Conservation (phyloP, 2,329 filamentous ascomycete genomes). For the Curvularia hawaiiensis region DNA sequence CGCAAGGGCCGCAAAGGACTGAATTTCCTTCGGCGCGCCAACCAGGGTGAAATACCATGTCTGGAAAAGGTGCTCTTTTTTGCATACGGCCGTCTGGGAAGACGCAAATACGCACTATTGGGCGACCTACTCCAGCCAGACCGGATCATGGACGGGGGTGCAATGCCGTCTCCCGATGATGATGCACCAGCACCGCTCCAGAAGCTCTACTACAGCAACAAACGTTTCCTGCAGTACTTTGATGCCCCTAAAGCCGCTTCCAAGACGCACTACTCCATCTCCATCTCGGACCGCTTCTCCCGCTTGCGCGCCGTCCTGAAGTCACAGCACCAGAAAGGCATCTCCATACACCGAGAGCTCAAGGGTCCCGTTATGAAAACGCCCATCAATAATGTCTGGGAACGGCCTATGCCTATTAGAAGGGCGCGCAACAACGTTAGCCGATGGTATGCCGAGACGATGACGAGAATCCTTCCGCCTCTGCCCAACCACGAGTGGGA, state of each 20-base stretch:
- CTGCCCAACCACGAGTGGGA: conserved; percentile 53
- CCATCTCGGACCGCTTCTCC: conserved; percentile 39
- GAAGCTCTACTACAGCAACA: conserved; percentile 43
- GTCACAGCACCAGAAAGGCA: conserved; percentile 28
- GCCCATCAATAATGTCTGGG: conserved; percentile 54
- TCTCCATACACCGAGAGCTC: conserved; percentile 28
- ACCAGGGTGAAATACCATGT: conserved; percentile 58
- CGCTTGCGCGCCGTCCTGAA: conserved; percentile 37
- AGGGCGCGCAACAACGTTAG: conserved; percentile 52
- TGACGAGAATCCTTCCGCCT: conserved; percentile 52
- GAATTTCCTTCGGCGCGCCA: conserved; percentile 58
- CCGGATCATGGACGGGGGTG: conserved; percentile 12
- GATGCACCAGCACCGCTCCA: conserved; percentile 35
- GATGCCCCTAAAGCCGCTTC: conserved; percentile 30
- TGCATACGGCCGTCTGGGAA: conserved; percentile 64
- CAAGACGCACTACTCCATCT: conserved; percentile 23
- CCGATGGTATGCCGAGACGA: conserved; percentile 51
- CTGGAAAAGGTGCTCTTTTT: conserved; percentile 59
- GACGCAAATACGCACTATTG: conserved; percentile 55
- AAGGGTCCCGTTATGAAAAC: conserved; percentile 39
- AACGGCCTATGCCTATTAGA: conserved; percentile 52
- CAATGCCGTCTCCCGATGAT: not conserved
- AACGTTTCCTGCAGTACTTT: conserved; percentile 38
- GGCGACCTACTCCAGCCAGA: conserved; percentile 33
- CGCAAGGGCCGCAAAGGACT: conserved; percentile 44